Conservation (phyloP, 148 eudicot genomes). For the Vaccinium corymbosum region DNA sequence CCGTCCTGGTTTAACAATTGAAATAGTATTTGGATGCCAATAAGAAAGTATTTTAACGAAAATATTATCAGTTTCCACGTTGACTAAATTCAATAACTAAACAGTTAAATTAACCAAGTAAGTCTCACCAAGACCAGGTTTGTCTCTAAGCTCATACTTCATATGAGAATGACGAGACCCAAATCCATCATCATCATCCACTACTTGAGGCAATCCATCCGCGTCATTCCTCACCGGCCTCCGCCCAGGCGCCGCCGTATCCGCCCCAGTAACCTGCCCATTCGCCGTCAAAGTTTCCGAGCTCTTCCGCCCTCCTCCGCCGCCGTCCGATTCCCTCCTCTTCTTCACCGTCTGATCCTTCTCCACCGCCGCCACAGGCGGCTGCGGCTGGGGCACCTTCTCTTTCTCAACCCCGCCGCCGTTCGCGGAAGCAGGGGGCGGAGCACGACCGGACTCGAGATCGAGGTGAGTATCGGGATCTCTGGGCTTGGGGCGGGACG, state of each 20-base stretch:
- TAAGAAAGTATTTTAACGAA: too few relatives aligned
- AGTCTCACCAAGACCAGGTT: constrained; percentile 81
- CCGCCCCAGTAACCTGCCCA: constrained; percentile 23
- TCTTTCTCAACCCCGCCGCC: constrained; percentile 23
- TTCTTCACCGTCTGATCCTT: constrained; percentile 46
- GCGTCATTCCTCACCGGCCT: constrained; percentile 41
- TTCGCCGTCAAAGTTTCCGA: constrained; percentile 20
- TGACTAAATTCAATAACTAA: background rate
- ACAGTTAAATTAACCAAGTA: background rate
- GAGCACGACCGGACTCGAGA: constrained; percentile 58
- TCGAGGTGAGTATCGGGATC: constrained; percentile 37
- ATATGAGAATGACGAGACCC: constrained; percentile 68
- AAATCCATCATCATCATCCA: constrained; percentile 69
- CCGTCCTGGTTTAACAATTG: too few relatives aligned
- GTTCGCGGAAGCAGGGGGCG: constrained; percentile 27
- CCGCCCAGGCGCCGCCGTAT: constrained; percentile 16
- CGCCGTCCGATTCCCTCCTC: constrained; percentile 41
- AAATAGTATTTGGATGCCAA: too few relatives aligned
- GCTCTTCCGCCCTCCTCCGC: constrained; percentile 28
- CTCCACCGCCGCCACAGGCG: constrained; percentile 14
- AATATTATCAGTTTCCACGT: background rate
- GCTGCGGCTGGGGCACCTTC: constrained; percentile 2
- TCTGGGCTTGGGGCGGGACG: constrained; percentile 29
- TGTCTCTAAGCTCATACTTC: constrained; percentile 94
- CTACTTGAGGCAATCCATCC: constrained; percentile 45